phyloP scores from a whole-genome alignment of 148 eudicot genomes.

The Cornus controversa region DNA sequence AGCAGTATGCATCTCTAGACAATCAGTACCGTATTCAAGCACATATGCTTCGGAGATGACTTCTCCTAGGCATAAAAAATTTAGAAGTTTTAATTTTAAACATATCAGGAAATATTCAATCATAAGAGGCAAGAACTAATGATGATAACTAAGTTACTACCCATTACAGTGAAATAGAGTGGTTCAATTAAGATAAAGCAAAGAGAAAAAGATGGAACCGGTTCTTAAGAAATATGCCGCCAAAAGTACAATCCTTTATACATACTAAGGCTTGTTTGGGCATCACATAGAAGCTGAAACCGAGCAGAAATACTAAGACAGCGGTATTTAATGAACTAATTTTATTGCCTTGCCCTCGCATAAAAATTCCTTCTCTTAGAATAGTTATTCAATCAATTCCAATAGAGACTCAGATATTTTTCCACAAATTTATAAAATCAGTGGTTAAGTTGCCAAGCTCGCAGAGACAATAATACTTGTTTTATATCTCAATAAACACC shows the following conservation, averaged over 20 bases:
- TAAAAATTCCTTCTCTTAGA: background rate
- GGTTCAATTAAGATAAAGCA: constrained; percentile 3
- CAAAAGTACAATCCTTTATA: background rate
- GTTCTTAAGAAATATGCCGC: background rate
- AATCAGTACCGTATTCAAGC: constrained; percentile 86
- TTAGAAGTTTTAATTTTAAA: background rate
- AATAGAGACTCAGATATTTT: background rate
- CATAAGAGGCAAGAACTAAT: background rate
- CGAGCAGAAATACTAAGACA: background rate
- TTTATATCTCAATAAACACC: background rate
- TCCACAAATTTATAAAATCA: background rate
- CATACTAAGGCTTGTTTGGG: background rate
- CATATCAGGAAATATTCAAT: background rate
- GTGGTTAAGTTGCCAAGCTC: background rate
- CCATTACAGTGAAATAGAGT: background rate
- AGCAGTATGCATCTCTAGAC: constrained; percentile 91
- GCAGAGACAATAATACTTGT: background rate
- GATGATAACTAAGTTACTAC: background rate
- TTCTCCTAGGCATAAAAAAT: constrained; percentile 44
- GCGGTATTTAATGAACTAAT: background rate
- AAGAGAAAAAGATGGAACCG: background rate
- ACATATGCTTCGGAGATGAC: constrained; percentile 76
- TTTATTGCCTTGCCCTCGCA: background rate
- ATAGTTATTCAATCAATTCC: too few relatives aligned
- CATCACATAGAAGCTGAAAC: background rate